Evolutionary conservation across 176 grass and related monocot species (phyloP).

Genomic region (Cenchrus fungigraminus): DNA sequence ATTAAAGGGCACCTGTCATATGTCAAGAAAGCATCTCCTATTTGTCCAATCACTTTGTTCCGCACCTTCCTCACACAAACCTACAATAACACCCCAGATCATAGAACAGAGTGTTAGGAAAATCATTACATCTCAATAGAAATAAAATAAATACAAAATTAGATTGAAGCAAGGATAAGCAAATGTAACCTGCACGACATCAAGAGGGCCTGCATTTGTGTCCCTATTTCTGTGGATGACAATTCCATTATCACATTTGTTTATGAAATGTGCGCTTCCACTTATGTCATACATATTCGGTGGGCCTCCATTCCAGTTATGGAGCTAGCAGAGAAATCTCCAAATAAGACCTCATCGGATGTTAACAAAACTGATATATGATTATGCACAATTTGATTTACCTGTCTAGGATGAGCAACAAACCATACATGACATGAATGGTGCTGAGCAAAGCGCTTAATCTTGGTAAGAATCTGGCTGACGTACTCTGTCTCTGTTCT

Average conservation of each 20-base stretch:
- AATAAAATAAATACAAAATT: not conserved
- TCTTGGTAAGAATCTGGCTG: constrained; percentile 86
- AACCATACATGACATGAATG: constrained; percentile 99
- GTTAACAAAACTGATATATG: not conserved
- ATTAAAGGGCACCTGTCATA: constrained; percentile 71
- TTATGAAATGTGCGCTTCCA: constrained; percentile 98
- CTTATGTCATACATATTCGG: constrained; percentile 98
- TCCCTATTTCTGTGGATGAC: constrained; percentile 89
- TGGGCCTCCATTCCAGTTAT: constrained; percentile 79
- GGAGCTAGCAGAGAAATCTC: constrained; percentile 58
- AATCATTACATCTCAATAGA: not conserved
- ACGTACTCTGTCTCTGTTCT: constrained; percentile 98
- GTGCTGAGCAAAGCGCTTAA: constrained; percentile 97
- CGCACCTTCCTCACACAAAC: constrained; percentile 93
- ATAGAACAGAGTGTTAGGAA: not conserved
- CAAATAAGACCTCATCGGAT: constrained; percentile 38
- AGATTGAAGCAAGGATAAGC: not conserved
- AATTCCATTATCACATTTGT: constrained; percentile 99
- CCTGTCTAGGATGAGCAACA: constrained; percentile 99
- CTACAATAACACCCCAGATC: constrained; percentile 35
- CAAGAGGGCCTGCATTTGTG: constrained; percentile 62
- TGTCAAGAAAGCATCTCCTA: constrained; percentile 84
- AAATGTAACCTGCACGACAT: constrained; percentile 72
- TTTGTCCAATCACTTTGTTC: constrained; percentile 88
- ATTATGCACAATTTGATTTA: constrained; percentile 46